Evolutionary conservation across 2,329 filamentous ascomycete genomes (phyloP), one percentile per base, ranked within the genome.

Genomic region (Shiraia bambusicola): DNA sequence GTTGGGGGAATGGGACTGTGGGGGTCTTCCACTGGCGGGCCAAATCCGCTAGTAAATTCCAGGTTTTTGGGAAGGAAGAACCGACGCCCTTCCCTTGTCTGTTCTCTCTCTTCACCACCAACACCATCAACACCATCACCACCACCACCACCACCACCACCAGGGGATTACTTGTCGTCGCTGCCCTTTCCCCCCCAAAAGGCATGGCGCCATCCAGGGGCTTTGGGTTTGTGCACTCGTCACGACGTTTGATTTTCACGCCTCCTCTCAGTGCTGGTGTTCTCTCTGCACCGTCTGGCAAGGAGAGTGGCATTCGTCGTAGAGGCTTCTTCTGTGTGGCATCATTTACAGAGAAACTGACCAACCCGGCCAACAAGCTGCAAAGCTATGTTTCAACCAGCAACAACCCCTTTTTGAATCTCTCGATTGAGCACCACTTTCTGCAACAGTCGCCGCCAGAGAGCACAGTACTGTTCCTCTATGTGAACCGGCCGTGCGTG

Each of bases 351-450:
- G 54, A 65, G 19, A 58, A 39, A 26, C 58, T 68, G 15, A 44
- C 57, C 11, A 46, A 66, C 45, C 61, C 61, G 5, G 42, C 52
- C n/a, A 59, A 63, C 45, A 60, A 52, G 43, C 59, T 75, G 26
- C 72, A 76, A 54, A 70, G 68, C 50, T 76, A 76, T 58, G 52
- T 75, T 26, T 76, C 73, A 9, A 62, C 56, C 41, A 86, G 82
- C 40, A 73, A 71, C 36, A 81, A 94, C 62, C 90, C 93, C 4
- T 92, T 86, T 66, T 74, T 94, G 57, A 98, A 98, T 70, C 87
- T 98, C 43, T 90, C 91, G 24, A 85, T 96, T 58, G 93, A 98
- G 73, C 89, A 97, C 66, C 85, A 88, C 67, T 83, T 98, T 22
- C 80, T 97, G 6, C 82, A 88, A 58, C 82, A 82, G 40, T 84